A percentile compares a stretch with the other conserved stretches of the same genome.
phyloP scores from a whole-genome alignment of 2,329 filamentous ascomycete genomes.

The Pezicula carpinea region DNA sequence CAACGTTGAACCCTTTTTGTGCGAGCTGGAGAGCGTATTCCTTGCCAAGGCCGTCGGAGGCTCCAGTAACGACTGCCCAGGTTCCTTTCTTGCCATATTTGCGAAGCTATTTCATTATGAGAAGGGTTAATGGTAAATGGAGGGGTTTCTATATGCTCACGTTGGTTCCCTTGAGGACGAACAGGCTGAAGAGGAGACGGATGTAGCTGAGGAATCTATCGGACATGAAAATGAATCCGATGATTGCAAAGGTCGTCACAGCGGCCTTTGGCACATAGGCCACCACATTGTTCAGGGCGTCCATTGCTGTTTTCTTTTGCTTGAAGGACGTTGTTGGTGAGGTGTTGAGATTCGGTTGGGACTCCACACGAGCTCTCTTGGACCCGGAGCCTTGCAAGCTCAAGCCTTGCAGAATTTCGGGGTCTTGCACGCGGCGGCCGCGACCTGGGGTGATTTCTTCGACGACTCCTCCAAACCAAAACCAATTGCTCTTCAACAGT shows the following conservation, averaged over 20 bases:
- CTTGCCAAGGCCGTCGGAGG: conserved; percentile 94
- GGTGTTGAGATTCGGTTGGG: conserved; percentile 17
- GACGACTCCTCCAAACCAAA: neutral
- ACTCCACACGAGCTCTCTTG: conserved; percentile 11
- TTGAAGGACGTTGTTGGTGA: neutral
- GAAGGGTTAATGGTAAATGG: conserved; percentile 2
- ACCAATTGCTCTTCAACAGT: neutral
- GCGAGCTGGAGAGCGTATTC: conserved; percentile 92
- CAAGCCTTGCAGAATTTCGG: too few species aligned
- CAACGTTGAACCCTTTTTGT: conserved; percentile 85
- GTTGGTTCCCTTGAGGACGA: conserved; percentile 60
- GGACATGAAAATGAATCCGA: conserved; percentile 56
- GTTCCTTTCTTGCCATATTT: conserved; percentile 88
- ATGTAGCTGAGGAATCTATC: conserved; percentile 54
- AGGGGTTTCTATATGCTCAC: conserved; percentile 36
- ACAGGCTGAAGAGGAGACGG: conserved; percentile 60
- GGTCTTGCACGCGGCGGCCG: neutral
- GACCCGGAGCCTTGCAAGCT: neutral
- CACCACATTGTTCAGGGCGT: conserved; percentile 10
- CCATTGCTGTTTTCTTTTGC: conserved; percentile 9
- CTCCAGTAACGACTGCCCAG: conserved; percentile 92
- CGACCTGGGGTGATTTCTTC: neutral
- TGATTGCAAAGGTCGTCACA: conserved; percentile 31
- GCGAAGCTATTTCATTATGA: conserved; percentile 56
- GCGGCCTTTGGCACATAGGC: conserved; percentile 15